Percentiles rank a stretch among this genome's conserved stretches.
Evolutionary conservation across 2,329 filamentous ascomycete species (phyloP).

Genomic region (Seiridium cupressi): DNA sequence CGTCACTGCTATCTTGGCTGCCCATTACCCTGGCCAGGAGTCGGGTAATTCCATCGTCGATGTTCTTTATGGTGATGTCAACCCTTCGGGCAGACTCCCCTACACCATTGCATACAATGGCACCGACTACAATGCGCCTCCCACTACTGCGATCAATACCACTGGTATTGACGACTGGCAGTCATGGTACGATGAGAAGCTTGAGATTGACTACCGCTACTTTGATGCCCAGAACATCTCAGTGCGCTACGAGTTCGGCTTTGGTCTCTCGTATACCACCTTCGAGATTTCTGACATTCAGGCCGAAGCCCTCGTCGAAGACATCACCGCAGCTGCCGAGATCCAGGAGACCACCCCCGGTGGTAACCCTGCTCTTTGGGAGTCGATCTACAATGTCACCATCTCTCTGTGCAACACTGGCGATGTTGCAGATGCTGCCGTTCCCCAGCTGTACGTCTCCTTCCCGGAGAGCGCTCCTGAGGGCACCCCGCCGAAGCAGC

Average conservation of each 20-base stretch:
- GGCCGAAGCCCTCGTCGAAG: constrained; percentile 3
- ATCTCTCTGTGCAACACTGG: constrained; percentile 72
- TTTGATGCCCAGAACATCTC: constrained; percentile 60
- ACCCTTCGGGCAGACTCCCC: constrained; percentile 59
- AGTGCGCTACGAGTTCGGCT: constrained; percentile 65
- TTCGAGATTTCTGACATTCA: constrained; percentile 43
- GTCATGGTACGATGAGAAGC: constrained; percentile 57
- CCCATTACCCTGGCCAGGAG: constrained; percentile 60
- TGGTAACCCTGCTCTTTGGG: constrained; percentile 65
- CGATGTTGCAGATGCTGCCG: constrained; percentile 60
- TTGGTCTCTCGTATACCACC: constrained; percentile 57
- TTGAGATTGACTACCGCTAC: constrained; percentile 67
- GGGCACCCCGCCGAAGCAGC: constrained; percentile 59
- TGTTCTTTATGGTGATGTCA: constrained; percentile 59
- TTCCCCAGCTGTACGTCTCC: constrained; percentile 60
- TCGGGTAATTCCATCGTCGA: constrained; percentile 60
- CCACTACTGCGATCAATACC: constrained; percentile 34
- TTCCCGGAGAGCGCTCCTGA: not conserved
- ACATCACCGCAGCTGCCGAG: not conserved
- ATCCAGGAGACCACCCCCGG: constrained; percentile 47
- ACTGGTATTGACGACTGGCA: constrained; percentile 39
- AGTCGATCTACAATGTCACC: constrained; percentile 64
- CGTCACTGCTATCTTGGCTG: constrained; percentile 60
- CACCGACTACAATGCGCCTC: constrained; percentile 41
- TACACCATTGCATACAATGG: constrained; percentile 67